These are phyloP conservation scores for Onygena corvina DNA, from an alignment of 2,329 filamentous ascomycete species.

Conservation along the genomic window DNA sequence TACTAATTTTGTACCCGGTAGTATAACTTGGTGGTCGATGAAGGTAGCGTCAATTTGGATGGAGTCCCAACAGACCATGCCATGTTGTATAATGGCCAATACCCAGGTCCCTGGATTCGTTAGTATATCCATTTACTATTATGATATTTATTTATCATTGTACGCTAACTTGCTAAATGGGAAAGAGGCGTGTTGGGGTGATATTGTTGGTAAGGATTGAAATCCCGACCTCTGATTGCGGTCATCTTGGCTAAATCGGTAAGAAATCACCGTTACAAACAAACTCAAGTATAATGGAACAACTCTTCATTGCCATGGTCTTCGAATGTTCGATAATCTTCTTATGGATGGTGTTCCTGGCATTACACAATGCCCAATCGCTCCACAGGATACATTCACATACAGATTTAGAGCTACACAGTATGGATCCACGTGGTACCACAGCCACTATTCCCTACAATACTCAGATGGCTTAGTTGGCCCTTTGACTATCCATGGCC, in stretches of 20 bases:
- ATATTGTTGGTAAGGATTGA: slow-evolving; percentile 17
- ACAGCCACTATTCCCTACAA: slow-evolving; percentile 22
- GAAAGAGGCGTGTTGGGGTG: slow-evolving; percentile 27
- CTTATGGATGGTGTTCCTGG: slow-evolving; percentile 22
- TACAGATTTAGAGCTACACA: slow-evolving; percentile 22
- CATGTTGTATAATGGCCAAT: slow-evolving; percentile 21
- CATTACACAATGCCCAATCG: slow-evolving; percentile 30
- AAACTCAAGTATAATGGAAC: slow-evolving; percentile 14
- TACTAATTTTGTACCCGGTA: background rate
- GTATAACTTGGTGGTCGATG: slow-evolving; percentile 1
- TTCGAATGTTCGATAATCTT: slow-evolving; percentile 23
- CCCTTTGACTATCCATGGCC: slow-evolving; percentile 27
- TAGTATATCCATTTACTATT: background rate
- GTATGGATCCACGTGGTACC: slow-evolving; percentile 24
- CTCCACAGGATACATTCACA: slow-evolving; percentile 25
- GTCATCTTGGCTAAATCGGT: background rate
- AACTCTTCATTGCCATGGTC: slow-evolving; percentile 21
- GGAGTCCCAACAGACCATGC: background rate
- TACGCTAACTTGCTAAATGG: slow-evolving; percentile 2
- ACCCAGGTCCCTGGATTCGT: slow-evolving; percentile 23
- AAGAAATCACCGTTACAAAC: slow-evolving; percentile 21
- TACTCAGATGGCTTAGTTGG: slow-evolving; percentile 23
- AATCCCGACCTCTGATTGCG: background rate
- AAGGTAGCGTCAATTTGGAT: slow-evolving; percentile 5
- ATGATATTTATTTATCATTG: background rate